A percentile compares a stretch with the other conserved stretches of the same genome.
phyloP scores from a whole-genome alignment of 495 filamentous ascomycete genomes.

The Thozetella sp. region DNA sequence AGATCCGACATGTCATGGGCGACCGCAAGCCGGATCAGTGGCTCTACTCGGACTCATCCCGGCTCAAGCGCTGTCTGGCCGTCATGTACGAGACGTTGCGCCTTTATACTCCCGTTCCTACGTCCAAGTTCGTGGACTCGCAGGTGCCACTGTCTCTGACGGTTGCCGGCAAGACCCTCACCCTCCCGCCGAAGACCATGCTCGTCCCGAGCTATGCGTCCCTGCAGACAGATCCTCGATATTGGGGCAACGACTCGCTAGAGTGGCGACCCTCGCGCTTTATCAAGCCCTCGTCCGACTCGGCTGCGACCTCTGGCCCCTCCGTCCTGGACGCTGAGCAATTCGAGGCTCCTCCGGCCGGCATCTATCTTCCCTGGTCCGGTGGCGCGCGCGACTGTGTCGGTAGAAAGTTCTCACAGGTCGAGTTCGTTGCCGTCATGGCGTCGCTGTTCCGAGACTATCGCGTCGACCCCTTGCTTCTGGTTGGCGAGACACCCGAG shows the following conservation, averaged over 20 bases:
- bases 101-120: slow-evolving; percentile 44
- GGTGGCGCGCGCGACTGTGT: slow-evolving; percentile 46
- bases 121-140: slow-evolving; percentile 34
- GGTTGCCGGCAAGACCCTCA: slow-evolving; percentile 11
- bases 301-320: neutral
- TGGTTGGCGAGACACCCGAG: slow-evolving; percentile 25
- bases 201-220: slow-evolving; percentile 10
- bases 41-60: slow-evolving; percentile 44
- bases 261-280: slow-evolving; percentile 33
- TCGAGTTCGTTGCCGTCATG: slow-evolving; percentile 54
- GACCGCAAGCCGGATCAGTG: slow-evolving; percentile 26
- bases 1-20: slow-evolving; percentile 20
- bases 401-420: slow-evolving; percentile 53
- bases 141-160: slow-evolving; percentile 17
- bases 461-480: slow-evolving; percentile 23
- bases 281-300: slow-evolving; percentile 10
- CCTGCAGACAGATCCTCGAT: slow-evolving; percentile 22
- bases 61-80: slow-evolving; percentile 43
- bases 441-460: slow-evolving; percentile 40
- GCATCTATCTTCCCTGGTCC: slow-evolving; percentile 49
- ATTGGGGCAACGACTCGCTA: slow-evolving; percentile 30
- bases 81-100: slow-evolving; percentile 56
- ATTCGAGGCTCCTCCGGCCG: slow-evolving; percentile 29
- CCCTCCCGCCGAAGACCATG: slow-evolving; percentile 18
- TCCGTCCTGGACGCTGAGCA: slow-evolving; percentile 13